phyloP scores from a whole-genome alignment of 495 filamentous ascomycete genomes.

The Aspergillus biplanus region DNA sequence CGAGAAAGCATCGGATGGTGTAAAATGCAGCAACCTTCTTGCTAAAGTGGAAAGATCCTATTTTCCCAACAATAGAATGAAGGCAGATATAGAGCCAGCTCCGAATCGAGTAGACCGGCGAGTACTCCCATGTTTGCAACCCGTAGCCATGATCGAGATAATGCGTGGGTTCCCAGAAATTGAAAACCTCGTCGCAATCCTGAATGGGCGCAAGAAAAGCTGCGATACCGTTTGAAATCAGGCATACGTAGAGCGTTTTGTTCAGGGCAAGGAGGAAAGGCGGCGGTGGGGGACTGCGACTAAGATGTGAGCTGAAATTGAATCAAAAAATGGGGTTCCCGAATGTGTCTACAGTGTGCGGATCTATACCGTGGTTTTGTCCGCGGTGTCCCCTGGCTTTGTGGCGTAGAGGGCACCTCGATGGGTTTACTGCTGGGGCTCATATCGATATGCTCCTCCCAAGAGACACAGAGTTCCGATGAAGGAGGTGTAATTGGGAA shows the following conservation, averaged over 20 bases:
- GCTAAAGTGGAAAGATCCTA: conserved; percentile 62
- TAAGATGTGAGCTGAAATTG: conserved; percentile 7
- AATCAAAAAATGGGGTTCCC: conserved; percentile 1
- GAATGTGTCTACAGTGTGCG: neutral
- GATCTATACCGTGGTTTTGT: conserved; percentile 39
- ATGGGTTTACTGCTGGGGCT: conserved; percentile 16
- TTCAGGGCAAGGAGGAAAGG: conserved; percentile 72
- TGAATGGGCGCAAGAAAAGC: conserved; percentile 91
- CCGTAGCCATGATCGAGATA: conserved; percentile 93
- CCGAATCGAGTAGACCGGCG: conserved; percentile 90
- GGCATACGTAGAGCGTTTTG: conserved; percentile 75
- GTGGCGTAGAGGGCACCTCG: conserved; percentile 16
- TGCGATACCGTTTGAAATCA: conserved; percentile 71
- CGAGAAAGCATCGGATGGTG: conserved; percentile 74
- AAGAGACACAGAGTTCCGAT: neutral
- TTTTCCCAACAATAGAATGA: conserved; percentile 72
- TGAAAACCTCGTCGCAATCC: conserved; percentile 98
- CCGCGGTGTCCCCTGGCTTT: conserved; percentile 17
- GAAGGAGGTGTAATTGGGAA: neutral
- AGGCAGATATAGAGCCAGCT: conserved; percentile 94
- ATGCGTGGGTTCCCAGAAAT: conserved; percentile 98
- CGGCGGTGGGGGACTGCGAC: conserved; percentile 50
- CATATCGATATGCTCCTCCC: conserved; percentile 21
- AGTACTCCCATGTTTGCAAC: conserved; percentile 98
- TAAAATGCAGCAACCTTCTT: conserved; percentile 80